Evolutionary conservation across 257 asterid genomes (phyloP).

Genomic region (Ilex aquifolium): DNA sequence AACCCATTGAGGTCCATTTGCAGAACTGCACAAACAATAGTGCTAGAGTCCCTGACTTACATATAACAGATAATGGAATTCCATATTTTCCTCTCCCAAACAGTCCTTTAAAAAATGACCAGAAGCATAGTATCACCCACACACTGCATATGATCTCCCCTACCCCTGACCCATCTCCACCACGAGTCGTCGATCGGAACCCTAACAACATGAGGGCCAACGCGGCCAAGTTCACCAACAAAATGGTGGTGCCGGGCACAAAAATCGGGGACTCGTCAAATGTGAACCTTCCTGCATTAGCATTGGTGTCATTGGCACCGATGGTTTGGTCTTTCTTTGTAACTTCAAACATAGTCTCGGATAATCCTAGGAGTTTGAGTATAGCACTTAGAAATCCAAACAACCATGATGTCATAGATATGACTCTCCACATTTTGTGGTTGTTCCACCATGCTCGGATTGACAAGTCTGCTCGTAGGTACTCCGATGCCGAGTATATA

Average conservation of each 20-base stretch:
- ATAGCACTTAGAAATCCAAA: conserved; percentile 18
- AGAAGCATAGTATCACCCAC: neutral
- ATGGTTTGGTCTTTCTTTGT: conserved; percentile 12
- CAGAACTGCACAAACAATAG: neutral
- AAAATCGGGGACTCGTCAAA: conserved; percentile 27
- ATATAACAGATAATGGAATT: neutral
- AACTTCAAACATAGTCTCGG: conserved; percentile 10
- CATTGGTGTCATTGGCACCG: neutral
- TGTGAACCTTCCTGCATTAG: conserved; percentile 22
- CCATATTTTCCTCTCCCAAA: neutral
- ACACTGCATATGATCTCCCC: conserved; percentile 22
- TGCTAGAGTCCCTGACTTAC: neutral
- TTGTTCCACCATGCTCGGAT: conserved; percentile 33
- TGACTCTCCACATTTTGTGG: conserved; percentile 23
- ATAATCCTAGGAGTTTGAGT: conserved; percentile 22
- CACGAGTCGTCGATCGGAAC: neutral
- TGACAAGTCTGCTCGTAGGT: conserved; percentile 12
- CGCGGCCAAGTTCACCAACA: conserved; percentile 22
- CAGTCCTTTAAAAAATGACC: neutral
- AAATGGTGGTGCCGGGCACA: conserved; percentile 23
- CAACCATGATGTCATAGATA: conserved; percentile 23
- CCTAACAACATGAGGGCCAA: conserved; percentile 10
- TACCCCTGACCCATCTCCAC: conserved; percentile 6
- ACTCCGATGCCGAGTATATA: conserved; percentile 22
- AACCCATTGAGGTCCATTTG: neutral